phyloP scores from a whole-genome alignment of 2,329 filamentous ascomycete genomes.

The Neonectria sp. region DNA sequence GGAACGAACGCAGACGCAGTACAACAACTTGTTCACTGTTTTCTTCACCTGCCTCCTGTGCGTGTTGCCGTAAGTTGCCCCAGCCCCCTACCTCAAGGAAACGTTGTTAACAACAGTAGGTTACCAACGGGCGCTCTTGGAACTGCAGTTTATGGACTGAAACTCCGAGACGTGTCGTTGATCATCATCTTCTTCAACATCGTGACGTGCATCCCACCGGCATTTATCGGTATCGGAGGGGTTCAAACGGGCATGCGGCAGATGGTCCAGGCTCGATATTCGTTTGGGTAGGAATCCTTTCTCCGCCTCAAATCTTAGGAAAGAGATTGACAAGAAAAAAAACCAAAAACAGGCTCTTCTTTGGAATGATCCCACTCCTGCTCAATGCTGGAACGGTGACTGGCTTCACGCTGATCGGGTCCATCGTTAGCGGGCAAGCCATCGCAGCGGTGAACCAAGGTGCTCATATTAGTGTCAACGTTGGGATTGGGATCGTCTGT shows the following conservation, averaged over 20 bases:
- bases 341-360: constrained; percentile 56
- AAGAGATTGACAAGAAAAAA: constrained; percentile 23
- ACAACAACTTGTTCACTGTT: constrained; percentile 71
- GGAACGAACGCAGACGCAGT: constrained; percentile 66
- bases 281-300: constrained; percentile 62
- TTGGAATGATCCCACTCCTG: constrained; percentile 66
- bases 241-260: constrained; percentile 72
- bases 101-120: constrained; percentile 47
- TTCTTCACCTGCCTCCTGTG: constrained; percentile 73
- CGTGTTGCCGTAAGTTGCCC: constrained; percentile 67
- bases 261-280: constrained; percentile 73
- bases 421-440: constrained; percentile 69
- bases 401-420: constrained; percentile 71
- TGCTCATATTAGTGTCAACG: constrained; percentile 62
- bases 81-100: not conserved
- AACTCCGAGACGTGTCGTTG: constrained; percentile 68
- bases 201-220: constrained; percentile 67
- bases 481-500: constrained; percentile 70
- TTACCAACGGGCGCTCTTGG: constrained; percentile 73
- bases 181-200: constrained; percentile 73
- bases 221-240: constrained; percentile 69
- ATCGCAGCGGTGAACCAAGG: constrained; percentile 63
- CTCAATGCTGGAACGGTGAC: constrained; percentile 71
- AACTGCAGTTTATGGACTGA: constrained; percentile 67
- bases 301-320: not conserved